Percentiles rank a stretch among this genome's conserved stretches.
These are phyloP conservation scores for Geotrichum carabidarum DNA, from an alignment of 1,139 yeast species.

Conservation along the genomic window DNA sequence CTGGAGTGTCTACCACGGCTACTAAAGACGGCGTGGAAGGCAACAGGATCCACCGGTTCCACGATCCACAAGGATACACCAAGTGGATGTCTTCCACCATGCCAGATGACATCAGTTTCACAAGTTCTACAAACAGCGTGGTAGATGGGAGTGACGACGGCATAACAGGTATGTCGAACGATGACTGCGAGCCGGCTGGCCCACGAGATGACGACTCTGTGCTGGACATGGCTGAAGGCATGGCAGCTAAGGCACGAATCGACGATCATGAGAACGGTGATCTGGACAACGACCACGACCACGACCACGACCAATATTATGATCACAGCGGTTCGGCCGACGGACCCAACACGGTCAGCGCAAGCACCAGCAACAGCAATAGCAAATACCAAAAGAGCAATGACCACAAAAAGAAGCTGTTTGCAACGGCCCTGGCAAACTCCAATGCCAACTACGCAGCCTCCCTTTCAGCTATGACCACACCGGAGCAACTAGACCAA, in stretches of 20 bases:
- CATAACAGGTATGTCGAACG: not conserved
- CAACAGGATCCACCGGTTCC: conserved; percentile 46
- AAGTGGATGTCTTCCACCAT: conserved; percentile 25
- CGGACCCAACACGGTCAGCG: not conserved
- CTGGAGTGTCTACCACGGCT: conserved; percentile 65
- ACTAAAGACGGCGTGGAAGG: conserved; percentile 72
- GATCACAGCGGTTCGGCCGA: not conserved
- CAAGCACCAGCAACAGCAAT: not conserved
- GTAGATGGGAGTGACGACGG: not conserved
- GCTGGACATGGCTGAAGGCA: not conserved
- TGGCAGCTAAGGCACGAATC: not conserved
- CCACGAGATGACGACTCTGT: not conserved
- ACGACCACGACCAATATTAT: not conserved
- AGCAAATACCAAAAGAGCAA: not conserved
- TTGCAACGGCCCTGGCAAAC: not conserved
- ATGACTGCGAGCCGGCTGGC: not conserved
- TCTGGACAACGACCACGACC: not conserved
- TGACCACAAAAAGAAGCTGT: not conserved
- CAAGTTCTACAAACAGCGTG: not conserved
- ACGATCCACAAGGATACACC: conserved; percentile 37
- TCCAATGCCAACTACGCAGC: not conserved
- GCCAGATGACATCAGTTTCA: conserved; percentile 11
- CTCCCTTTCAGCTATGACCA: not conserved
- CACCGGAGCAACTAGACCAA: conserved; percentile 1
- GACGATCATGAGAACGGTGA: not conserved